Evolutionary conservation across 345 rosid genomes (phyloP).

Genomic region (Cardamine resedifolia): DNA sequence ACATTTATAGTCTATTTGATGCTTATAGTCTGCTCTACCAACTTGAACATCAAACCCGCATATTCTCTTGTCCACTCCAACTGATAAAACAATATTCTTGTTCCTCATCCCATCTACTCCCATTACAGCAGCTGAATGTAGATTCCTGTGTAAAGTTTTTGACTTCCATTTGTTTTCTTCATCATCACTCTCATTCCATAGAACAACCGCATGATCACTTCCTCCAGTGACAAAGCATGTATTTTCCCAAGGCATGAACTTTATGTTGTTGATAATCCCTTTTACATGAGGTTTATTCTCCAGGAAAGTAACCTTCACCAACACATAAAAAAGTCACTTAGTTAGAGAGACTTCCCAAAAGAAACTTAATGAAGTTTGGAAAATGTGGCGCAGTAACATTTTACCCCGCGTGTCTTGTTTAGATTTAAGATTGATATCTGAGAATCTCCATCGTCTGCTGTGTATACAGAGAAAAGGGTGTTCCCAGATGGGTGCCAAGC

Average conservation of each 20-base stretch:
- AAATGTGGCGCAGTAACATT: slow-evolving; percentile 22
- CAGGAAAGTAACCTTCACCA: slow-evolving; percentile 62
- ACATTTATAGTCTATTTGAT: slow-evolving; percentile 89
- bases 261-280: slow-evolving; percentile 79
- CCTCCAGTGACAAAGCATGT: slow-evolving; percentile 81
- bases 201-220: slow-evolving; percentile 80
- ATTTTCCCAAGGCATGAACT: slow-evolving; percentile 81
- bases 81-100: slow-evolving; percentile 74
- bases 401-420: slow-evolving; percentile 70
- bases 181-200: slow-evolving; percentile 70
- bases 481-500: slow-evolving; percentile 90
- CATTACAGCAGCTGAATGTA: slow-evolving; percentile 95
- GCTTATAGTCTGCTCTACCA: slow-evolving; percentile 71
- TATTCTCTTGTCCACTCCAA: slow-evolving; percentile 84
- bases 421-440: slow-evolving; percentile 78
- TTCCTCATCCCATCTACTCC: slow-evolving; percentile 89
- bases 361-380: background rate
- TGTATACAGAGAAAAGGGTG: slow-evolving; percentile 62
- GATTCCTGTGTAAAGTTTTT: slow-evolving; percentile 61
- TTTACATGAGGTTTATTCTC: slow-evolving; percentile 80
- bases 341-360: background rate
- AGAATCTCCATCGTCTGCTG: slow-evolving; percentile 78
- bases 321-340: slow-evolving; percentile 19
- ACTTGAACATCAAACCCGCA: slow-evolving; percentile 69
- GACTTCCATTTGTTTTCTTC: slow-evolving; percentile 73